A percentile compares a stretch with the other conserved stretches of the same genome.
Conservation (phyloP, 352 stramenopile species). For the Globisporangium sylvaticum region DNA sequence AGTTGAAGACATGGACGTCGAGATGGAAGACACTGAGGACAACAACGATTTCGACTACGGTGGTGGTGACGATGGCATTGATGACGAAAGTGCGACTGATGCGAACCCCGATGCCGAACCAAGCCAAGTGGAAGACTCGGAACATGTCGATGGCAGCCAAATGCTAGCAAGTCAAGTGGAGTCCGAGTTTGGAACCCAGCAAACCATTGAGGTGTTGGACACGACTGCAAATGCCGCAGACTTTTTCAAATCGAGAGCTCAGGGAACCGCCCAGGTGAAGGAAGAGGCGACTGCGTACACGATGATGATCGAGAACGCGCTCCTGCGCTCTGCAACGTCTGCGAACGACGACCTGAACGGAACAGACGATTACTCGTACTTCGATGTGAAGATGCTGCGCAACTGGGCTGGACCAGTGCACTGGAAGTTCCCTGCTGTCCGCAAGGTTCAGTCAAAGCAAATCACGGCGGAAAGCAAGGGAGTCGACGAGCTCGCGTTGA, state of each 20-base stretch:
- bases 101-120: constrained; percentile 14
- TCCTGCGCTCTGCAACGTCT: constrained; percentile 50
- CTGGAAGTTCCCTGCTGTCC: constrained; percentile 64
- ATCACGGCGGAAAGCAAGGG: constrained; percentile 19
- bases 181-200: constrained; percentile 1
- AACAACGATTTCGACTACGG: constrained; percentile 31
- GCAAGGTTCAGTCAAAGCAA: constrained; percentile 43
- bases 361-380: constrained; percentile 77
- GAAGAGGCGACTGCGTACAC: constrained; percentile 57
- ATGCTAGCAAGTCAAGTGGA: constrained; percentile 9
- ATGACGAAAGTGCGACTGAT: constrained; percentile 11
- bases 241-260: constrained; percentile 53
- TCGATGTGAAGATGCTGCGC: constrained; percentile 77
- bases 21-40: constrained; percentile 33
- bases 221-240: constrained; percentile 42
- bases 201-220: constrained; percentile 1
- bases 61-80: constrained; percentile 18
- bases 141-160: constrained; percentile 24
- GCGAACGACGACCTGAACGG: constrained; percentile 41
- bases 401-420: constrained; percentile 77
- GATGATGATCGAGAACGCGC: constrained; percentile 70
- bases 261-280: constrained; percentile 38
- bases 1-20: constrained; percentile 26
- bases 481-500: constrained; percentile 24
- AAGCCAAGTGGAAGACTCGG: constrained; percentile 27